These are phyloP conservation scores for Trichoderma sp. DNA, from an alignment of 2,329 filamentous ascomycete species.

Conservation along the genomic window DNA sequence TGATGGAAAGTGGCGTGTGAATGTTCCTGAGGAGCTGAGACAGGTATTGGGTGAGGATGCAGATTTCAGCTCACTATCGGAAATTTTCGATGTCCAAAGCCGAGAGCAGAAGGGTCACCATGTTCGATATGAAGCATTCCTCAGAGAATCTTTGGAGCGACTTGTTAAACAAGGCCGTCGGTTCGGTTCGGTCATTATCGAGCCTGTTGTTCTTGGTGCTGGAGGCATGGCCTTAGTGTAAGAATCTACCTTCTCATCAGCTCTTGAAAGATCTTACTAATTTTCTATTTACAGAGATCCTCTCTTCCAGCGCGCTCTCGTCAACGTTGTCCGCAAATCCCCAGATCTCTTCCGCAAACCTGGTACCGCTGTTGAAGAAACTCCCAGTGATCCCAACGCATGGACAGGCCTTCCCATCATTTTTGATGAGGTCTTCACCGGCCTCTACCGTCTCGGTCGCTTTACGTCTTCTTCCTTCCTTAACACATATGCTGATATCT, in stretches of 20 bases:
- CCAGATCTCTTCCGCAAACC: slow-evolving; percentile 56
- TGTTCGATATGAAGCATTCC: slow-evolving; percentile 62
- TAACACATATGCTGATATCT: slow-evolving; percentile 69
- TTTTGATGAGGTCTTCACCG: slow-evolving; percentile 88
- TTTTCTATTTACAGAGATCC: slow-evolving; percentile 61
- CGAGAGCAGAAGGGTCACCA: slow-evolving; percentile 52
- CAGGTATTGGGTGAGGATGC: slow-evolving; percentile 49
- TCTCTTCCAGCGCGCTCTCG: slow-evolving; percentile 75
- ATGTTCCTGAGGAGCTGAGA: slow-evolving; percentile 55
- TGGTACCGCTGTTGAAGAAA: slow-evolving; percentile 14
- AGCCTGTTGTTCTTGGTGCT: slow-evolving; percentile 79
- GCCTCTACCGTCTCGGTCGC: slow-evolving; percentile 78
- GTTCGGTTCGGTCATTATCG: slow-evolving; percentile 78
- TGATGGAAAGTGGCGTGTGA: slow-evolving; percentile 67
- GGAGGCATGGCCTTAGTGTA: slow-evolving; percentile 82
- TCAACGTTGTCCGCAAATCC: slow-evolving; percentile 66
- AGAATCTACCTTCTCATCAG: slow-evolving; percentile 39
- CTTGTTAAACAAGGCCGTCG: slow-evolving; percentile 62
- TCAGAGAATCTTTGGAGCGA: slow-evolving; percentile 56
- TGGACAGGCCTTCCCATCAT: slow-evolving; percentile 80
- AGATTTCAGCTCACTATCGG: slow-evolving; percentile 53
- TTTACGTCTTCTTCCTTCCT: slow-evolving; percentile 73
- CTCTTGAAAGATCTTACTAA: slow-evolving; percentile 27
- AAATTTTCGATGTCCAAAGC: slow-evolving; percentile 63
- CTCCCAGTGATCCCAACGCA: slow-evolving; percentile 35